Evolutionary conservation across 805 yeast species (phyloP), one percentile per base, ranked within the genome.

Genomic region (Pichia eremophila): DNA sequence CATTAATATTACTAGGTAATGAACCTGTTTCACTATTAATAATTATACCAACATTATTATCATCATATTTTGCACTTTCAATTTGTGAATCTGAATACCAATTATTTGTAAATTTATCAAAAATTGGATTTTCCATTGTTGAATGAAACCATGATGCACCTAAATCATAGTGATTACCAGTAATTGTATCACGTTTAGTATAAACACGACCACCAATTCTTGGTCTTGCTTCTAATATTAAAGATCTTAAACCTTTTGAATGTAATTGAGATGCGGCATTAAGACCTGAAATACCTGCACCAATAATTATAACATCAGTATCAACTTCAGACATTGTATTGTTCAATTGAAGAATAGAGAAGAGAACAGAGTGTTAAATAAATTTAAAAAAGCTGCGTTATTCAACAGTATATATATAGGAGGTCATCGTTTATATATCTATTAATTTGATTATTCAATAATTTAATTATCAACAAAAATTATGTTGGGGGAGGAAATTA

Each of bases 61-160:
- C 70, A 50, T 66, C 70, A 41, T 63, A 66, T 45, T 57, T 58
- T 3, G 65, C 46, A 34, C 15, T 43, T 51, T 11, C 27, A 15
- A 31, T 38, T 38, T 37, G 55, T 61, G 36, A 34, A 34, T 29
- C 8, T 11, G 14, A 11, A 39, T 63, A 51, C 25, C 56, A 46
- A 5, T 51, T 53, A 11, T 51, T 48, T 8, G 58, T 53, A 17
- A 65, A 59, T 25, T 63, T 59, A 28, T 60, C 57, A 46, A 74
- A 66, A 8, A 70, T 61, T 3, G 64, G 63, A 51, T 75, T 75
- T 45, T 67, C 64, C 31, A 70, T 59, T 10, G 72, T 60, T 35
- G 74, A 75, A 53, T 75, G 81, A 55, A 73, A 75, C 81, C 81
- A 75, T 12, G 77, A 66, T 3, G 78, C 79, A 2, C 81, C 81